Conservation (phyloP, 1,139 yeast genomes). For the Petasospora fabianii region DNA sequence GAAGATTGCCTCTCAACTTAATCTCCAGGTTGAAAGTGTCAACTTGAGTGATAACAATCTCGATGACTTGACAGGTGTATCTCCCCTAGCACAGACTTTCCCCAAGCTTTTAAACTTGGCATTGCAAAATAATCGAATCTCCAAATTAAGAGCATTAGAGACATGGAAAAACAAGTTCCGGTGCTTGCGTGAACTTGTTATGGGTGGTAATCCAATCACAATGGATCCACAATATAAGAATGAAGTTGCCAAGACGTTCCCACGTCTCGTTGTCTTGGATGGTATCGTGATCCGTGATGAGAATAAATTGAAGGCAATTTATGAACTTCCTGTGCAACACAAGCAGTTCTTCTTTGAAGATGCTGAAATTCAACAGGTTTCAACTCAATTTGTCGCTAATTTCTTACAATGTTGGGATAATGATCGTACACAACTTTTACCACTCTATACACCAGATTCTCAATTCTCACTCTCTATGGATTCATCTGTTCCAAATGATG, state of each 20-base stretch:
- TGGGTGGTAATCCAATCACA: constrained; percentile 75
- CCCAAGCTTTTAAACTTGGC: constrained; percentile 79
- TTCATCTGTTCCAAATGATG: constrained; percentile 40
- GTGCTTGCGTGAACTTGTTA: constrained; percentile 66
- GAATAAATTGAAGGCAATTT: constrained; percentile 47
- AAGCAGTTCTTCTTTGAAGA: constrained; percentile 76
- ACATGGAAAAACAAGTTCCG: constrained; percentile 77
- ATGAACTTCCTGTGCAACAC: constrained; percentile 48
- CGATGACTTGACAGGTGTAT: constrained; percentile 56
- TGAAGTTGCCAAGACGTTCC: constrained; percentile 71
- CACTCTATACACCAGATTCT: constrained; percentile 76
- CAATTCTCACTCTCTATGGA: constrained; percentile 72
- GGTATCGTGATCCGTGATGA: constrained; percentile 78
- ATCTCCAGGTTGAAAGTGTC: constrained; percentile 59
- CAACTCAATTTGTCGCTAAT: constrained; percentile 72
- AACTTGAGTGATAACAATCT: constrained; percentile 71
- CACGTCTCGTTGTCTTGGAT: constrained; percentile 73
- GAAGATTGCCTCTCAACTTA: constrained; percentile 63
- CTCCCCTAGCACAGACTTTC: constrained; percentile 67
- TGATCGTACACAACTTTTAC: constrained; percentile 64
- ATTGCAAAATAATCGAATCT: constrained; percentile 67
- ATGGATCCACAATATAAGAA: constrained; percentile 47
- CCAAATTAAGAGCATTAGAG: constrained; percentile 58
- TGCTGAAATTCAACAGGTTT: constrained; percentile 62
- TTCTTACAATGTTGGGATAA: constrained; percentile 80